phyloP scores from a whole-genome alignment of 2,329 filamentous ascomycete species.

The Colletotrichum cereale region DNA sequence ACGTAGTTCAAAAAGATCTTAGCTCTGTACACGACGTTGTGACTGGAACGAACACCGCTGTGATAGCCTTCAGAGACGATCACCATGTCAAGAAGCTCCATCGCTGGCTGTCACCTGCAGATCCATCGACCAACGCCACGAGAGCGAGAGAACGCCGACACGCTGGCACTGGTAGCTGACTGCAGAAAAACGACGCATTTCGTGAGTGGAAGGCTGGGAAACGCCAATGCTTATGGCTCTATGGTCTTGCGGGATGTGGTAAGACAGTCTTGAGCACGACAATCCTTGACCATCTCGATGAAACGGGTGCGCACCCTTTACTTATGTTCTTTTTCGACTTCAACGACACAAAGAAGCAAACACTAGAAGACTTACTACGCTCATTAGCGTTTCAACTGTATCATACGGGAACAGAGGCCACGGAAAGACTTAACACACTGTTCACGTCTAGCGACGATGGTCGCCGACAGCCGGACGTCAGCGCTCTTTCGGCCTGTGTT shows the following conservation, averaged over 20 bases:
- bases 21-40: too few relatives aligned
- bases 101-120: slow-evolving; percentile 37
- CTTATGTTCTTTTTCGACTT: slow-evolving; percentile 45
- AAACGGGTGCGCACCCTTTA: neutral
- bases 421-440: neutral
- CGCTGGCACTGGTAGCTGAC: slow-evolving; percentile 35
- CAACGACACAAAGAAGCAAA: slow-evolving; percentile 42
- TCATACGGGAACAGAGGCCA: slow-evolving; percentile 37
- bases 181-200: slow-evolving; percentile 32
- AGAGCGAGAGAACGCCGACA: slow-evolving; percentile 35
- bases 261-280: slow-evolving; percentile 42
- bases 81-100: neutral
- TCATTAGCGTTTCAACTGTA: slow-evolving; percentile 42
- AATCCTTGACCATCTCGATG: slow-evolving; percentile 36
- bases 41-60: too few relatives aligned
- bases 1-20: neutral
- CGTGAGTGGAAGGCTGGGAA: slow-evolving; percentile 38
- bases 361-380: slow-evolving; percentile 21
- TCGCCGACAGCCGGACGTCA: neutral
- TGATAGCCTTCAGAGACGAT: too few relatives aligned
- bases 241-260: slow-evolving; percentile 41
- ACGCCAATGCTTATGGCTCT: slow-evolving; percentile 42
- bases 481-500: neutral
- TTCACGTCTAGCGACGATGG: neutral
- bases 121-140: slow-evolving; percentile 34